A percentile compares a stretch with the other conserved stretches of the same genome.
phyloP scores from a whole-genome alignment of 495 filamentous ascomycete genomes.

The Lophiostoma macrostomum region DNA sequence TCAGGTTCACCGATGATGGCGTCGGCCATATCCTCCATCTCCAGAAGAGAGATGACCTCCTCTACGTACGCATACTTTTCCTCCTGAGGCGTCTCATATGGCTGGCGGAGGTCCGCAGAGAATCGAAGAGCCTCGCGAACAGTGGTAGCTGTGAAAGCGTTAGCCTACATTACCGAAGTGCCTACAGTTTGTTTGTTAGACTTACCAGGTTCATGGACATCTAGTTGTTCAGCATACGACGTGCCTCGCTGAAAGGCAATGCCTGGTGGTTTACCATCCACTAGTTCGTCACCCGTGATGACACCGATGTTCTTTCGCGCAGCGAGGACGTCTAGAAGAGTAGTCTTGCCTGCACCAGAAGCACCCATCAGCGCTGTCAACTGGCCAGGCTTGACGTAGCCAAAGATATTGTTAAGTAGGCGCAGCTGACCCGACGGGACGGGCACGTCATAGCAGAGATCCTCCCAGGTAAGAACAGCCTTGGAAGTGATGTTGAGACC shows the following conservation, averaged over 20 bases:
- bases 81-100: conserved; percentile 59
- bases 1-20: conserved; percentile 77
- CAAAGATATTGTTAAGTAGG: conserved; percentile 68
- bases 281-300: conserved; percentile 67
- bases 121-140: conserved; percentile 84
- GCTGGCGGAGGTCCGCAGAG: conserved; percentile 77
- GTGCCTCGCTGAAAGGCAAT: conserved; percentile 77
- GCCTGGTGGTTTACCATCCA: conserved; percentile 65
- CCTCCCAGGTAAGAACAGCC: conserved; percentile 53
- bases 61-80: conserved; percentile 86
- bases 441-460: conserved; percentile 63
- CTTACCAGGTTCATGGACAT: conserved; percentile 70
- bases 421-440: conserved; percentile 64
- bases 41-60: conserved; percentile 72
- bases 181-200: no score
- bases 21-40: conserved; percentile 81
- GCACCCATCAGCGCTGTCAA: conserved; percentile 82
- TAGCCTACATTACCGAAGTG: no score
- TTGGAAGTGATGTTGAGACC: conserved; percentile 65
- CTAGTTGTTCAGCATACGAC: conserved; percentile 77
- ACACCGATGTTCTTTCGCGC: conserved; percentile 75
- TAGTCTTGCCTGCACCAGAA: conserved; percentile 85
- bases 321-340: conserved; percentile 74
- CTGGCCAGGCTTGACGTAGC: conserved; percentile 75
- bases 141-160: conserved; percentile 66